phyloP scores from a whole-genome alignment of 805 yeast species.

The Ogataea zsoltii region DNA sequence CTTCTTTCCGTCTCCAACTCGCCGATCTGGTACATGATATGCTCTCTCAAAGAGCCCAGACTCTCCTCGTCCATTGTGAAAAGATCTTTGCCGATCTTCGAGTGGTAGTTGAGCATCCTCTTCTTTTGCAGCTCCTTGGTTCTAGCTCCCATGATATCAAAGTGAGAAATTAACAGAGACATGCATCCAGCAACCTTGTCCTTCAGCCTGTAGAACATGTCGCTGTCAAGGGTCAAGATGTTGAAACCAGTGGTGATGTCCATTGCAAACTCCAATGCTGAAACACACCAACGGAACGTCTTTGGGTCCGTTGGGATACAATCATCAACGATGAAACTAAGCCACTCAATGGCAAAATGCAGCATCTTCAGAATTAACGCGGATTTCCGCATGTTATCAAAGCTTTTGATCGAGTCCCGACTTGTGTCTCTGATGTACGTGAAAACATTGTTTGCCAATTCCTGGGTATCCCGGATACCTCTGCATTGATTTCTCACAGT shows the following conservation, averaged over 20 bases:
- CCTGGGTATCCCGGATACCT: constrained; percentile 66
- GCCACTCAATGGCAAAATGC: constrained; percentile 83
- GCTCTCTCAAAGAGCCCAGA: constrained; percentile 59
- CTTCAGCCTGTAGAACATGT: constrained; percentile 69
- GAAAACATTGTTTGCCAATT: constrained; percentile 70
- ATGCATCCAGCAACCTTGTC: constrained; percentile 91
- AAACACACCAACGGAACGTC: constrained; percentile 94
- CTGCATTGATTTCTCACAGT: constrained; percentile 54
- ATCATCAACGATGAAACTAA: constrained; percentile 88
- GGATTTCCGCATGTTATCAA: constrained; percentile 67
- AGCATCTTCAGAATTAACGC: constrained; percentile 71
- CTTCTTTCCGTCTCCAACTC: constrained; percentile 61
- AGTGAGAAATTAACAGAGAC: constrained; percentile 90
- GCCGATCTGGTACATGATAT: constrained; percentile 64
- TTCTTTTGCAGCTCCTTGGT: constrained; percentile 68
- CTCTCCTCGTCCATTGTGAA: constrained; percentile 55
- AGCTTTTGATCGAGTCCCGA: constrained; percentile 61
- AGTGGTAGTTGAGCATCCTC: constrained; percentile 54
- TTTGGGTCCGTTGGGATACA: constrained; percentile 89
- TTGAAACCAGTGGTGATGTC: constrained; percentile 89
- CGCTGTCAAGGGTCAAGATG: constrained; percentile 75
- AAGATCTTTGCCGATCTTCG: constrained; percentile 49
- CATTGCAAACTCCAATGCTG: constrained; percentile 95
- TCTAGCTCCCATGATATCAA: constrained; percentile 97
- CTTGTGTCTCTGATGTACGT: constrained; percentile 82